Base-by-base conservation (phyloP, 768 basidiomycete genomes). In the Candolleomyces efflorescens region DNA sequence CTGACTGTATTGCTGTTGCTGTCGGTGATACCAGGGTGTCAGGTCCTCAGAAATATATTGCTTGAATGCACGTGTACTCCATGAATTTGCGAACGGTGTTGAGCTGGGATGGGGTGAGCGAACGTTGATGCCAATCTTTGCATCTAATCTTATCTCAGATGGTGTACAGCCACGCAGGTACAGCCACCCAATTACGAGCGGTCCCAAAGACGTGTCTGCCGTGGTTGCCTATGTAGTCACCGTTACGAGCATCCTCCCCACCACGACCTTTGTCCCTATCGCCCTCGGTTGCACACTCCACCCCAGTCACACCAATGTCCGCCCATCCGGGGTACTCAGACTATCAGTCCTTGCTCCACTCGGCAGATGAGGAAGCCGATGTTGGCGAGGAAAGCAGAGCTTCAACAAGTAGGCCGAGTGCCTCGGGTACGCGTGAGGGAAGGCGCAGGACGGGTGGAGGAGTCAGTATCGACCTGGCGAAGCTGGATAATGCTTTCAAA, bases 401-500 rank as follows among this genome's bases (percentile, higher is more conserved):
- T 6, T 67, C 67, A 26, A 67, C 69, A 18, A 66, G 62, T 53
- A 59, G 59, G 55, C 55, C 60, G 43, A 57, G 26, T 47, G 23
- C 63, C 59, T 54, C 59, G 52, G 50, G 59, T 61, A 61, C 68
- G 64, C 71, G 69, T 63, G 68, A 69, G 63, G 66, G 73, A 53
- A 71, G 67, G 53, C 70, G 71, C 54, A 75, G 76, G 49, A 57
- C 74, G 54, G 65, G 69, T 59, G 73, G 80, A 56, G 81, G 86
- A 46, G 85, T 85, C 45, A 83, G 82, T 64, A 89, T 93, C 65
- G 91, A 93, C 78, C 73, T 93, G 58, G 80, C 83, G 41, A 90
- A 90, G 65, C 68, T 93, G 57, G 91, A 93, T 67, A 82, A 78
- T 67, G 91, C 91, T 5, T 93, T 93, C 76, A 92, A 92, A 72